These are phyloP conservation scores for Triglochin maritima DNA, from an alignment of 106 monocot species.

Conservation along the genomic window DNA sequence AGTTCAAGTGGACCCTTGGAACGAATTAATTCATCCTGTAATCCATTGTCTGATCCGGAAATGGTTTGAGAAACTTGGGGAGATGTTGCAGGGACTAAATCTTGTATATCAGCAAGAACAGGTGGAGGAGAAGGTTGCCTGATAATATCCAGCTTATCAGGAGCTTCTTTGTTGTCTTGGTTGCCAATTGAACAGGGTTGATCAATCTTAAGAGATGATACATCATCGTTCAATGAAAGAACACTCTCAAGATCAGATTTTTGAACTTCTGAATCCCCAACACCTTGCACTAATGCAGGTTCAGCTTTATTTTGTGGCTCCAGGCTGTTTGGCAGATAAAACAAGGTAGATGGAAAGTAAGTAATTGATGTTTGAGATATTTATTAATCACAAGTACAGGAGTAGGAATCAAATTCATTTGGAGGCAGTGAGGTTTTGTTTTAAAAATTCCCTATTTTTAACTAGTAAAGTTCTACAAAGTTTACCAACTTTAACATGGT, in stretches of 20 bases:
- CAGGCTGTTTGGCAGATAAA: constrained; percentile 22
- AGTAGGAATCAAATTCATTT: not conserved
- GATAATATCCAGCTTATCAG: constrained; percentile 41
- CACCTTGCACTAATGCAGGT: constrained; percentile 25
- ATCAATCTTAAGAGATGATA: constrained; percentile 22
- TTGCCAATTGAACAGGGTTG: constrained; percentile 25
- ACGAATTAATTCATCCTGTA: constrained; percentile 44
- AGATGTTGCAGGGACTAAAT: constrained; percentile 20
- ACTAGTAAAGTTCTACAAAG: not conserved
- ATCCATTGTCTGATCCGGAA: constrained; percentile 20
- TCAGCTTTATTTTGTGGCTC: constrained; percentile 29
- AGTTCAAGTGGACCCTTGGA: constrained; percentile 75
- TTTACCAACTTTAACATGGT: not conserved
- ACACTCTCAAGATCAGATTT: constrained; percentile 53
- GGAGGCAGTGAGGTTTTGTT: no score
- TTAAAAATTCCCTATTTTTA: not conserved
- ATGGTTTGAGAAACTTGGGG: constrained; percentile 25
- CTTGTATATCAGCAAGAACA: constrained; percentile 71
- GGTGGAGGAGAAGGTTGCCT: constrained; percentile 72
- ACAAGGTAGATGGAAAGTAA: not conserved
- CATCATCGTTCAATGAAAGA: constrained; percentile 53
- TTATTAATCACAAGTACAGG: not conserved
- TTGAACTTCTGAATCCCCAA: constrained; percentile 16
- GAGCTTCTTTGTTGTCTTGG: constrained; percentile 18
- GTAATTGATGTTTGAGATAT: not conserved